Base-by-base conservation (phyloP, 106 monocot species). In the Alisma plantagoaquatica region DNA sequence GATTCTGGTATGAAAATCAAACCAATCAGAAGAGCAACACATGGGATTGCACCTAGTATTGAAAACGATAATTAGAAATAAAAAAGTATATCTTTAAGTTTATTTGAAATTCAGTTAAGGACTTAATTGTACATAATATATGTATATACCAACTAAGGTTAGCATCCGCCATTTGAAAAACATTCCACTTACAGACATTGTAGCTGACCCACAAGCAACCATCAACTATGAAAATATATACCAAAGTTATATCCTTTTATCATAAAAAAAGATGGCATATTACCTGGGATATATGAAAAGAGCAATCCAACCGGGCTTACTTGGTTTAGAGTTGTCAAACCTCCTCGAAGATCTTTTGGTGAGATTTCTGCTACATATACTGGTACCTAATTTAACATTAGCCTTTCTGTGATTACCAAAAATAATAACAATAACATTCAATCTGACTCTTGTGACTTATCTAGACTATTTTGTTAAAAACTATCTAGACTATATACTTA, bases 351-450 rank as follows among this genome's bases (percentile, higher is more conserved):
- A 51, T 74, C 45, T 50, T 83, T 83, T 6, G 83, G 78, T 19
- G 83, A 52, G 49, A 83, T 78, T 70, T 83, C 83, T 44, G 83
- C 77, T 53, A 83, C 70, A 35, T 67, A 83, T 21, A 83, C 70
- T n/a, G 78, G 78, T 29, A 78, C 74, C 83, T 83, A 49, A 6
- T 57, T 45, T 18, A 22, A 44, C 27, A 20, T 15, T 58, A 46
- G 20, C 20, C 29, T 51, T 54, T n/a, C n/a, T n/a, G n/a, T n/a
- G n/a, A n/a, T n/a, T n/a, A n/a, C n/a, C n/a, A n/a, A n/a, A n/a
- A n/a, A n/a, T n/a, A n/a, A n/a, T n/a, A n/a, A n/a, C n/a, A n/a
- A n/a, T n/a, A n/a, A n/a, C n/a, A n/a, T n/a, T n/a, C n/a, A n/a
- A n/a, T n/a, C n/a, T n/a, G n/a, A n/a, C n/a, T n/a, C n/a, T n/a